Base-by-base conservation (phyloP, 768 basidiomycete species). In the Calocera cornea region DNA sequence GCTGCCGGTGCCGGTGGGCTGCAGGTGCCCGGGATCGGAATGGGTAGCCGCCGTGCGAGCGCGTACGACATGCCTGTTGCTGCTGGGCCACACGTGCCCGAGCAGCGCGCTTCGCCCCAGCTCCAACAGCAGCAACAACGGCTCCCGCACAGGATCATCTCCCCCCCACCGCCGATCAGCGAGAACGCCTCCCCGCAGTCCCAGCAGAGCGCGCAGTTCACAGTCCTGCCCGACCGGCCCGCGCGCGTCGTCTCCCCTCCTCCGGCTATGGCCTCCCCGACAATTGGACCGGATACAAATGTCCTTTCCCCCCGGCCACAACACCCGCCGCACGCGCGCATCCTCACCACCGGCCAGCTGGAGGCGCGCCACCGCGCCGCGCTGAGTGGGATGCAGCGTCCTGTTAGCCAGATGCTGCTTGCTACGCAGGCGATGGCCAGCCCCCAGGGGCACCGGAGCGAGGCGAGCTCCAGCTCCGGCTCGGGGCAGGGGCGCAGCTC, bases 401-500 rank as follows among this genome's bases (percentile, higher is more conserved):
- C 54, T 60, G 54, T 60, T 12, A 60, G 54, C 54, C 54, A 60
- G 54, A 60, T 60, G 54, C 22, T 60, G 54, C 54, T 60, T 33
- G 54, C 54, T 14, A 29, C 54, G 27, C 54, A 60, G 54, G 27
- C 54, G 54, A 24, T 7, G 8, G 54, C 14, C 27, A 60, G 54
- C 22, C 27, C 27, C 8, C 5, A 47, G 54, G 54, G 54, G 54
- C 54, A 60, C 22, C 14, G 27, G 54, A 60, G 54, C 31, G 54
- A 60, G 31, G 54, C 27, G 27, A 33, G 54, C 16, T 29, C 44
- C 19, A 47, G 44, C 24, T 47, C 44, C 19, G 44, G 54, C 14
- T 60, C 54, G 2, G 54, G 54, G 27, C 44, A 47, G 44, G 54
- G 24, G 24, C 14, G 54, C 14, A 60, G 54, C 54, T 14, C 11